Percentiles rank a stretch among this genome's conserved stretches.
phyloP scores from a whole-genome alignment of 2,329 filamentous ascomycete species.

The Cercospora sesami region DNA sequence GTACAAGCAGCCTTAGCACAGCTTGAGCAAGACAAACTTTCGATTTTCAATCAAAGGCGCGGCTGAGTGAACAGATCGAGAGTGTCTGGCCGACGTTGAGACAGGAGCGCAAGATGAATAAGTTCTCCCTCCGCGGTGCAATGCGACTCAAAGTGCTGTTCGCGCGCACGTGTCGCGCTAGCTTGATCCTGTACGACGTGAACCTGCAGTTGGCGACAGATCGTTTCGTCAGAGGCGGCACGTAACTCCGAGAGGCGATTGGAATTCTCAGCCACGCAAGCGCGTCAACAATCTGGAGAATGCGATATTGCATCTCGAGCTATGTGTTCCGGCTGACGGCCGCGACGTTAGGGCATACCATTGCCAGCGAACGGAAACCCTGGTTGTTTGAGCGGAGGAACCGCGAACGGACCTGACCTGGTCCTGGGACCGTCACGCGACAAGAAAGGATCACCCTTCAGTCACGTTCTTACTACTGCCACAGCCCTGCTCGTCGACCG shows the following conservation, averaged over 20 bases:
- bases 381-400: not conserved
- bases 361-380: not conserved
- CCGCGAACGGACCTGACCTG: not conserved
- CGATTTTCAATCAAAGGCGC: not conserved
- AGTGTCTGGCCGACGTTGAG: not conserved
- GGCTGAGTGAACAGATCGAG: not conserved
- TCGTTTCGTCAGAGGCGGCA: not conserved
- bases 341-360: not conserved
- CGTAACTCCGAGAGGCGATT: not conserved
- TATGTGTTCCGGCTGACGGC: not conserved
- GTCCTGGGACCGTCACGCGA: not conserved
- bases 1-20: not conserved
- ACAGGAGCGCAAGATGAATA: not conserved
- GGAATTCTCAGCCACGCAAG: not conserved
- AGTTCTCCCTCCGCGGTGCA: not conserved
- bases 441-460: not conserved
- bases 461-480: not conserved
- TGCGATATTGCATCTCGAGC: not conserved
- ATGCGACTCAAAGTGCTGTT: not conserved
- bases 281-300: not conserved
- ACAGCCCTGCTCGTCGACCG: not conserved
- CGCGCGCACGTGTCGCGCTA: not conserved
- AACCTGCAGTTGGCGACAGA: not conserved
- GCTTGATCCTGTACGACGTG: not conserved
- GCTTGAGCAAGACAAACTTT: not conserved